A percentile compares a stretch with the other conserved stretches of the same genome.
These are phyloP conservation scores for Triglochin maritima DNA, from an alignment of 106 monocot genomes.

Conservation along the genomic window DNA sequence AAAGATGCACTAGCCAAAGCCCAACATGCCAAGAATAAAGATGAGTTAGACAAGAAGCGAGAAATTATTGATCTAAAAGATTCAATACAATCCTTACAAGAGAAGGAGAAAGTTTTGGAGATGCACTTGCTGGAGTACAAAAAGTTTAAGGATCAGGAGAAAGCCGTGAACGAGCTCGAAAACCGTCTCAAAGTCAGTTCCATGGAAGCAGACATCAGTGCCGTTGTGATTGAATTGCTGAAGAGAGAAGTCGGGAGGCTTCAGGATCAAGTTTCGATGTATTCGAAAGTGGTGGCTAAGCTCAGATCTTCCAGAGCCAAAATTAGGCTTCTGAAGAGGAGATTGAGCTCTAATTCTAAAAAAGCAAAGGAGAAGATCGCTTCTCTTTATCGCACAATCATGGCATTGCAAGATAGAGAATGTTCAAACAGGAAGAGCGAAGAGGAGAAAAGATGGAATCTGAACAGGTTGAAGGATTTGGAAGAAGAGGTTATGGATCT, in stretches of 20 bases:
- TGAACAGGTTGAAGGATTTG: constrained; percentile 33
- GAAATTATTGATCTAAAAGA: constrained; percentile 36
- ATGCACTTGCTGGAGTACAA: constrained; percentile 34
- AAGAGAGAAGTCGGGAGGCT: constrained; percentile 49
- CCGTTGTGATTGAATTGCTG: constrained; percentile 39
- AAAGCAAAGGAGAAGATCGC: constrained; percentile 28
- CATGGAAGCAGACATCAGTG: constrained; percentile 38
- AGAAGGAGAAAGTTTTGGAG: constrained; percentile 47
- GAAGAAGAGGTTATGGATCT: constrained; percentile 36
- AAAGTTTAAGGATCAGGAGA: constrained; percentile 32
- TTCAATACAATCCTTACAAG: constrained; percentile 33
- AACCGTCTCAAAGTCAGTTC: constrained; percentile 43
- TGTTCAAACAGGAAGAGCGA: background rate
- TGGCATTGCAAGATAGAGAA: constrained; percentile 15
- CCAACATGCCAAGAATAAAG: background rate
- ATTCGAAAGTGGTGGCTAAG: constrained; percentile 16
- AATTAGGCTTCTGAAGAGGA: constrained; percentile 37
- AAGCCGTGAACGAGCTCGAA: constrained; percentile 43
- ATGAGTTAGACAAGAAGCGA: constrained; percentile 23
- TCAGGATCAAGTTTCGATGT: constrained; percentile 22
- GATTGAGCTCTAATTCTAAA: constrained; percentile 21
- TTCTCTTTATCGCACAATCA: constrained; percentile 15
- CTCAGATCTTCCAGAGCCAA: constrained; percentile 28
- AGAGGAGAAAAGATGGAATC: background rate
- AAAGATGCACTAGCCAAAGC: background rate